Conservation (phyloP, 176 grass and related monocot genomes). For the Themeda triandra region DNA sequence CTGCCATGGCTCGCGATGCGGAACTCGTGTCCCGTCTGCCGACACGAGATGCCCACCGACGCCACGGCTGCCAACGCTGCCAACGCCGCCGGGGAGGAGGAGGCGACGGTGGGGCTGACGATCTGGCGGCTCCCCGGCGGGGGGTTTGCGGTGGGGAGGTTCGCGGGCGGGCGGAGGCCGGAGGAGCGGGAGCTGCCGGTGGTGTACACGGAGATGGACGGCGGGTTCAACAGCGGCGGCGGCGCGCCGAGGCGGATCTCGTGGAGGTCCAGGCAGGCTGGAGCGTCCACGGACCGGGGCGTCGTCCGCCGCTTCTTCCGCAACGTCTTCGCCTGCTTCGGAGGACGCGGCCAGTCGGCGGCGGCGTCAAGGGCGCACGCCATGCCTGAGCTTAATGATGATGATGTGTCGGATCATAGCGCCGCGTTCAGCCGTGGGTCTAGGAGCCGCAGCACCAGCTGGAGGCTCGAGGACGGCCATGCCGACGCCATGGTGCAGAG, state of each 20-base stretch:
- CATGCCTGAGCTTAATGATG: conserved; percentile 29
- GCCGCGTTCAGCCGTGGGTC: conserved; percentile 47
- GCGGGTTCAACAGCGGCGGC: conserved; percentile 63
- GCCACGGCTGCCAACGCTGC: too few relatives aligned
- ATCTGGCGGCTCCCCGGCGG: conserved; percentile 96
- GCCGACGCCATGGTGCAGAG: conserved; percentile 45
- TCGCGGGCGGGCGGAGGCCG: conserved; percentile 58
- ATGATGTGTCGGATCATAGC: conserved; percentile 3
- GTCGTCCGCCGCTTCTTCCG: conserved; percentile 38
- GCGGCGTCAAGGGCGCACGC: not conserved
- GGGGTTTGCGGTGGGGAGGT: conserved; percentile 80
- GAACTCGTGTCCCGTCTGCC: conserved; percentile 88
- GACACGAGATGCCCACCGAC: conserved; percentile 86
- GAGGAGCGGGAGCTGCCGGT: conserved; percentile 87
- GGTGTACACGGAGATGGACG: conserved; percentile 94
- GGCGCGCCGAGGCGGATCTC: conserved; percentile 76
- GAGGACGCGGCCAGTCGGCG: not conserved
- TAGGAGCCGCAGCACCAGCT: conserved; percentile 57
- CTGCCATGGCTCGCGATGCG: conserved; percentile 84
- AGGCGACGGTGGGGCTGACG: conserved; percentile 67
- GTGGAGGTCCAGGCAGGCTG: conserved; percentile 58
- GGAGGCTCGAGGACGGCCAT: conserved; percentile 54
- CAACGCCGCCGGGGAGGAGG: conserved; percentile 47
- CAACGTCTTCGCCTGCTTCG: conserved; percentile 62
- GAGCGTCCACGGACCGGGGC: conserved; percentile 45